Evolutionary conservation across 495 filamentous ascomycete species (phyloP).

Genomic region (Annulohypoxylon nitens): DNA sequence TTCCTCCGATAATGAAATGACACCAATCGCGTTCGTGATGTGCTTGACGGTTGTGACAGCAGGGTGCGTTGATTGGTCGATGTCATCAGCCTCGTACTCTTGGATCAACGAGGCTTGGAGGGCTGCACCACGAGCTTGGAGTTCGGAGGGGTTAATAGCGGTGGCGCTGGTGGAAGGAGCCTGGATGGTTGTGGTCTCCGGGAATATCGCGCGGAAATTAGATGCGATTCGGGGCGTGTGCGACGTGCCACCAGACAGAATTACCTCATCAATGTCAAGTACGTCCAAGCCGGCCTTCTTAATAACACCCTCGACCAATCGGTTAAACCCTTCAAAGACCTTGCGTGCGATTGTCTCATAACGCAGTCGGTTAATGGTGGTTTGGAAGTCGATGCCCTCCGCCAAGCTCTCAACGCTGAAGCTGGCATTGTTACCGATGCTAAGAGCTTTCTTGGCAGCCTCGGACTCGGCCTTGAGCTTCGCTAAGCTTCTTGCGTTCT

Average conservation of each 20-base stretch:
- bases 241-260: slow-evolving; percentile 90
- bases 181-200: slow-evolving; percentile 79
- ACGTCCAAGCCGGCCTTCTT: slow-evolving; percentile 94
- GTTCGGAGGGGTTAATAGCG: slow-evolving; percentile 93
- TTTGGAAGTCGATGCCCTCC: slow-evolving; percentile 89
- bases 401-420: slow-evolving; percentile 91
- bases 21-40: slow-evolving; percentile 87
- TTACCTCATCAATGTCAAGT: slow-evolving; percentile 93
- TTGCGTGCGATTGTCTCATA: slow-evolving; percentile 91
- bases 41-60: slow-evolving; percentile 95
- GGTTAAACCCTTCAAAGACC: slow-evolving; percentile 87
- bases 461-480: slow-evolving; percentile 95
- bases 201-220: slow-evolving; percentile 82
- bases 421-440: slow-evolving; percentile 85
- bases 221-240: slow-evolving; percentile 94
- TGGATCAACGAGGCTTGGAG: slow-evolving; percentile 94
- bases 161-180: slow-evolving; percentile 80
- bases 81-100: slow-evolving; percentile 92
- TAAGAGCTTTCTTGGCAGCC: slow-evolving; percentile 88
- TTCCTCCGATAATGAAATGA: slow-evolving; percentile 76
- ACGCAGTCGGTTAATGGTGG: slow-evolving; percentile 90
- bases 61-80: slow-evolving; percentile 94
- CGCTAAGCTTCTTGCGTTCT: slow-evolving; percentile 82
- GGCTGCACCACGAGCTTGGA: slow-evolving; percentile 89
- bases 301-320: slow-evolving; percentile 83